phyloP scores from a whole-genome alignment of 176 grass and related monocot species.

The Zoysia pacifica region DNA sequence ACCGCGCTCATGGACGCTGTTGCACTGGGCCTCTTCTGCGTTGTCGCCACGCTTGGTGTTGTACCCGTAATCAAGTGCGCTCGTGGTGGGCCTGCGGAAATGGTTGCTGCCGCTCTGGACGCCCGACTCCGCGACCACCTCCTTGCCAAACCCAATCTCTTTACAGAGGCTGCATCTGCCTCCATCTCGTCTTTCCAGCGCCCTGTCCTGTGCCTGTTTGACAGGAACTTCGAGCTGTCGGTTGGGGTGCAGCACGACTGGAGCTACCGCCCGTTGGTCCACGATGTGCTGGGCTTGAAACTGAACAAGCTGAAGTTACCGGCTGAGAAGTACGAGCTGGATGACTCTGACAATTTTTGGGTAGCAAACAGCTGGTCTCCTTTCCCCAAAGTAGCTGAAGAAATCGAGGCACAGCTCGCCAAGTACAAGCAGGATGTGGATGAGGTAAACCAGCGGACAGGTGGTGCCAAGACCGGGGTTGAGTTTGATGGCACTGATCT shows the following conservation, averaged over 20 bases:
- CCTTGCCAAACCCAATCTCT: conserved; percentile 25
- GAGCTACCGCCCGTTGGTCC: conserved; percentile 76
- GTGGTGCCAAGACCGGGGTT: conserved; percentile 67
- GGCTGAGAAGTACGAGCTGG: conserved; percentile 75
- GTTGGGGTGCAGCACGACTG: conserved; percentile 25
- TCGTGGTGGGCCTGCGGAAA: not conserved
- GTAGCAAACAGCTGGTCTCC: conserved; percentile 78
- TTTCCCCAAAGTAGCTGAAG: conserved; percentile 82
- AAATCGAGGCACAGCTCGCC: conserved; percentile 73
- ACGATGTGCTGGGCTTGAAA: conserved; percentile 80
- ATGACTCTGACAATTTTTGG: conserved; percentile 91
- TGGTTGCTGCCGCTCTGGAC: conserved; percentile 46
- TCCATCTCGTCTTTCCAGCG: conserved; percentile 64
- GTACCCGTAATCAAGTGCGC: conserved; percentile 24
- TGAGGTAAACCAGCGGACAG: conserved; percentile 82
- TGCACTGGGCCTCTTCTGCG: conserved; percentile 20
- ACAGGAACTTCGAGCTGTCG: conserved; percentile 22
- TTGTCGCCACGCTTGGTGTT: conserved; percentile 2
- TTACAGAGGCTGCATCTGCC: conserved; percentile 4
- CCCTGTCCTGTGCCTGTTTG: conserved; percentile 28
- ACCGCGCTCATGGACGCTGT: conserved; percentile 36
- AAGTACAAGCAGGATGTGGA: conserved; percentile 97
- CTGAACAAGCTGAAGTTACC: conserved; percentile 62
- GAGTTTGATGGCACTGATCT: conserved; percentile 92
- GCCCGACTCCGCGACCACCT: conserved; percentile 20